phyloP scores from a whole-genome alignment of 345 rosid genomes.

The Rhizophora mangle region DNA sequence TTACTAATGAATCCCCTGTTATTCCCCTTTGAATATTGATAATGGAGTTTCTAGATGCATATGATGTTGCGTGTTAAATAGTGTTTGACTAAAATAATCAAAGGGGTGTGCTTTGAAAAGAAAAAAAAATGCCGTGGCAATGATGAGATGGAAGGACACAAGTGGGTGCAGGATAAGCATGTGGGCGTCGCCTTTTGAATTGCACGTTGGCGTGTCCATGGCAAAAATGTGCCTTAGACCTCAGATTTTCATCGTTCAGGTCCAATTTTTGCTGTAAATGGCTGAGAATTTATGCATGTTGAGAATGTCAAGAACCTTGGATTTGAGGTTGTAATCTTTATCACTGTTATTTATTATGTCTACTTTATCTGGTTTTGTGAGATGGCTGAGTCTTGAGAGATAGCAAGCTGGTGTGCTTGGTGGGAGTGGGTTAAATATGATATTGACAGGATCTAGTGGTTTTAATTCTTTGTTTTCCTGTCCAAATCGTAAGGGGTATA shows the following conservation, averaged over 20 bases:
- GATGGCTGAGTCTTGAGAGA: not conserved
- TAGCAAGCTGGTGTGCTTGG: constrained; percentile 4
- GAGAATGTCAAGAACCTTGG: constrained; percentile 29
- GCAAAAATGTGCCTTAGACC: constrained; percentile 7
- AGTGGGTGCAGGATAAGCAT: constrained; percentile 80
- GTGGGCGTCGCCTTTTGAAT: constrained; percentile 67
- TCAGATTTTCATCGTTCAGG: constrained; percentile 16
- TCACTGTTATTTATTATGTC: constrained; percentile 1
- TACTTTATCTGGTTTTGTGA: not conserved
- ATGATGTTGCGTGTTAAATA: constrained; percentile 36
- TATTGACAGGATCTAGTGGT: constrained; percentile 35
- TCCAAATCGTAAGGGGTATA: constrained; percentile 58
- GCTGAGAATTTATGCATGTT: constrained; percentile 40
- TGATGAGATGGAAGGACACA: constrained; percentile 63
- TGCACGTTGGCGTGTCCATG: constrained; percentile 54
- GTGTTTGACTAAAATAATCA: constrained; percentile 42
- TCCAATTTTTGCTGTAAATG: constrained; percentile 34
- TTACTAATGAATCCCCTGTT: not conserved
- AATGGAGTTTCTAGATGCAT: constrained; percentile 23
- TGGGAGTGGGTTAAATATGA: constrained; percentile 25
- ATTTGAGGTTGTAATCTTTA: constrained; percentile 28
- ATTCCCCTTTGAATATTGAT: constrained; percentile 4
- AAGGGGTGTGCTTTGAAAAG: constrained; percentile 15
- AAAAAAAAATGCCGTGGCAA: constrained; percentile 39
- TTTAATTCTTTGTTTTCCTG: constrained; percentile 52